Base-by-base conservation (phyloP, 2,329 filamentous ascomycete genomes). In the Bipolaris bicolor region DNA sequence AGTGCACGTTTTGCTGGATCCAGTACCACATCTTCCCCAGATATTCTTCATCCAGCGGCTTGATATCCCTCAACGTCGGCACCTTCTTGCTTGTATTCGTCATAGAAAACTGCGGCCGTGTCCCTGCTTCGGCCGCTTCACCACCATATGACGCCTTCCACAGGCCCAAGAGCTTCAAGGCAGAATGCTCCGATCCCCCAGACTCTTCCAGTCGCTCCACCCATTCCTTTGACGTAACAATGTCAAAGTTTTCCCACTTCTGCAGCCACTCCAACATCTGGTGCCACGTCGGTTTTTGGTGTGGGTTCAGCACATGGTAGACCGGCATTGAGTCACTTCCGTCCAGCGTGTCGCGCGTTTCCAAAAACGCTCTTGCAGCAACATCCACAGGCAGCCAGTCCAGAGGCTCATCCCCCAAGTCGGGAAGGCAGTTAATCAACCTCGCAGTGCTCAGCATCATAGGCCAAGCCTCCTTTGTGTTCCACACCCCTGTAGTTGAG, bases 301-400 rank as follows among this genome's bases (percentile, higher is more conserved):
- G 74, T 26, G 78, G 75, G 57, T 84, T 85, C 26, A 84, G 61
- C 2, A 85, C 71, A 65, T 86, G 82, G 56, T 79, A 81, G 4
- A 85, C 78, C 15, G 62, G 55, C 51, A 69, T 63, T 11, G 39
- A 16, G 3, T 55, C 52, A 5, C 20, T 46, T 36, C 37, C 54
- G 2, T 43, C 53, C 13, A 57, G 24, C 11, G 46, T 51, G 22
- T 70, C 53, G 44, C 71, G 67, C 15, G 80, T 80, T 5, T 74
- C 64, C 0, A 76, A 63, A 60, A 83, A 86, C 9, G 86, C 80
- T 16, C 76, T 85, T 82, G 71, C 71, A 15, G 69, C 71, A 43
- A 72, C 44, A 49, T 75, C 71, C 1, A 76, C 72, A 11, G 72
- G 72, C 3, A 76, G 45, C 73, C 72, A 76, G 50, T 71, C 66